phyloP scores from a whole-genome alignment of 306 rosid genomes.

The Crataegus laevigata region DNA sequence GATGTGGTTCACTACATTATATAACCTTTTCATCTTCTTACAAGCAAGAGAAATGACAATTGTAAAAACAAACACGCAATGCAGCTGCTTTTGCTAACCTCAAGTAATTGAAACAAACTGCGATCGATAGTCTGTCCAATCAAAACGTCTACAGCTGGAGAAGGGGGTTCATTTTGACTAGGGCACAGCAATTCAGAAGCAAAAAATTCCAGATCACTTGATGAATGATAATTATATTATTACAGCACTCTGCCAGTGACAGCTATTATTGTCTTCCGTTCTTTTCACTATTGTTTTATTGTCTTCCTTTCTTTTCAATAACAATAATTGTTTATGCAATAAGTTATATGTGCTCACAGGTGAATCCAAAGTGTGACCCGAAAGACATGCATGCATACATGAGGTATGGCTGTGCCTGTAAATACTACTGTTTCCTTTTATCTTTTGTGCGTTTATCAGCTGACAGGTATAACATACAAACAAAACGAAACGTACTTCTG shows the following conservation, averaged over 20 bases:
- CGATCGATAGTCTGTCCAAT: slow-evolving; percentile 17
- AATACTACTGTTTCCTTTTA: not conserved
- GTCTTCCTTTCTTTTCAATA: not conserved
- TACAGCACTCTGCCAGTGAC: slow-evolving; percentile 1
- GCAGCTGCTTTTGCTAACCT: not conserved
- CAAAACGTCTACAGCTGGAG: not conserved
- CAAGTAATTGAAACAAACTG: not conserved
- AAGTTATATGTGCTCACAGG: not conserved
- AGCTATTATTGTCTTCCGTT: not conserved
- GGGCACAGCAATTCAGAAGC: not conserved
- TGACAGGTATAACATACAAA: not conserved
- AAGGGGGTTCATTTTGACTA: slow-evolving; percentile 7
- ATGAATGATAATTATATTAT: not conserved
- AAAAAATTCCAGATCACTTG: not conserved
- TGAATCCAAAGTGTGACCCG: not conserved
- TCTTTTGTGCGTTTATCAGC: not conserved
- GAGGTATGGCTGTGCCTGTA: not conserved
- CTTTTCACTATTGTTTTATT: not conserved
- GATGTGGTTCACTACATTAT: not conserved
- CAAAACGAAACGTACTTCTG: not conserved
- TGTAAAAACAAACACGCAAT: not conserved
- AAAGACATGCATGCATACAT: not conserved
- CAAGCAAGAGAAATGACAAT: not conserved
- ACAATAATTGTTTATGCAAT: not conserved
- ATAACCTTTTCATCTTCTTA: no score